Percentiles rank a stretch among this genome's conserved stretches.
Evolutionary conservation across 2,329 filamentous ascomycete genomes (phyloP).

Genomic region (Sordariomycetes sp.): DNA sequence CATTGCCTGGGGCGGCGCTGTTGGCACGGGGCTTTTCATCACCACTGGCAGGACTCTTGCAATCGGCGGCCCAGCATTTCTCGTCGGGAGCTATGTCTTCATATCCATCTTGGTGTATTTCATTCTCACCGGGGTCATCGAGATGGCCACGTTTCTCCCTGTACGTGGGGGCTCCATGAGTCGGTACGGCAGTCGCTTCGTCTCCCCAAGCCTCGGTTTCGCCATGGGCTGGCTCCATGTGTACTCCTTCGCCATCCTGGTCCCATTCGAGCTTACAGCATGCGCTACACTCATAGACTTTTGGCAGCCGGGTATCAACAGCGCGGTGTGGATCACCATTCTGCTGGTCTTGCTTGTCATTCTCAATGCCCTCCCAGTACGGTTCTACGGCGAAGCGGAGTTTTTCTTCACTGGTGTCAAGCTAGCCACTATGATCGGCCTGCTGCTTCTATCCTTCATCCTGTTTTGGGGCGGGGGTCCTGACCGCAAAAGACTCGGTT

Average conservation of each 20-base stretch:
- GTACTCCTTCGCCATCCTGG: slow-evolving; percentile 17
- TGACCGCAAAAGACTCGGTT: slow-evolving; percentile 28
- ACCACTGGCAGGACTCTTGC: slow-evolving; percentile 9
- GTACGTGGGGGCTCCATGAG: background rate
- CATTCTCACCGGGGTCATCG: slow-evolving; percentile 33
- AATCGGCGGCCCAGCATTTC: slow-evolving; percentile 22
- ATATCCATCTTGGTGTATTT: slow-evolving; percentile 44
- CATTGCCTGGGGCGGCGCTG: slow-evolving; percentile 2
- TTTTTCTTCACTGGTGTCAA: slow-evolving; percentile 40
- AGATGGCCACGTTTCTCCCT: slow-evolving; percentile 16
- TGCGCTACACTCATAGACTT: slow-evolving; percentile 11
- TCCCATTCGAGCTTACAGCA: slow-evolving; percentile 10
- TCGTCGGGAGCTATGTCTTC: slow-evolving; percentile 33
- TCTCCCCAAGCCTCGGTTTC: slow-evolving; percentile 20
- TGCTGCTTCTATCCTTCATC: slow-evolving; percentile 36
- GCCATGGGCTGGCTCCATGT: slow-evolving; percentile 31
- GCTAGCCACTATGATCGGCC: slow-evolving; percentile 35
- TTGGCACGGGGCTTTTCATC: slow-evolving; percentile 11
- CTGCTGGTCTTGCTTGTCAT: slow-evolving; percentile 9
- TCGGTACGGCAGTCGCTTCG: slow-evolving; percentile 9
- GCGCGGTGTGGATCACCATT: slow-evolving; percentile 11
- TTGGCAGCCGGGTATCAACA: slow-evolving; percentile 9
- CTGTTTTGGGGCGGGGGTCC: slow-evolving; percentile 37
- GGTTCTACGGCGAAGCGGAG: slow-evolving; percentile 40
- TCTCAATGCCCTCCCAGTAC: slow-evolving; percentile 19